phyloP scores from a whole-genome alignment of 1,284 basidiomycete species.

The Cryptococcus floricola region DNA sequence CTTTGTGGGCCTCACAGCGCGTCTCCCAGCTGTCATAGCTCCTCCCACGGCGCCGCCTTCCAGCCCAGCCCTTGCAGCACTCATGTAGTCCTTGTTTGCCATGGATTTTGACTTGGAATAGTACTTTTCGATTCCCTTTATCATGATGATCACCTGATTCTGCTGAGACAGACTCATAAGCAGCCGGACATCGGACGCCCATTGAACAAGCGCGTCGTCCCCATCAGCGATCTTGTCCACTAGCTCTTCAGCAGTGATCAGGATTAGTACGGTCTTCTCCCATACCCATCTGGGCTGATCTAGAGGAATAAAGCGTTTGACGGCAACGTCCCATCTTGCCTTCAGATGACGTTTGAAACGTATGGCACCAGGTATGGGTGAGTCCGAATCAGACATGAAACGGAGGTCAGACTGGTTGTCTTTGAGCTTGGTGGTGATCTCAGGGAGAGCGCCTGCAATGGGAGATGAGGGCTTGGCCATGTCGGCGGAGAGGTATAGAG shows the following conservation, averaged over 20 bases:
- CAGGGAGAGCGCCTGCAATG: conserved; percentile 40
- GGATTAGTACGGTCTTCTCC: conserved; percentile 44
- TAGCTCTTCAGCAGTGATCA: conserved; percentile 39
- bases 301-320: conserved; percentile 37
- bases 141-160: conserved; percentile 41
- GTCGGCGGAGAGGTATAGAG: conserved; percentile 42
- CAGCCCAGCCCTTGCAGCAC: conserved; percentile 32
- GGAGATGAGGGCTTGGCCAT: conserved; percentile 33
- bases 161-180: conserved; percentile 18
- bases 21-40: neutral
- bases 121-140: conserved; percentile 44
- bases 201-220: conserved; percentile 22
- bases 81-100: conserved; percentile 34
- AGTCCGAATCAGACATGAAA: conserved; percentile 24
- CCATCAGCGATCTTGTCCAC: conserved; percentile 35
- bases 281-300: conserved; percentile 40
- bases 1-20: conserved; percentile 21
- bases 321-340: conserved; percentile 28
- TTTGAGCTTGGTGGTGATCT: conserved; percentile 31
- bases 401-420: conserved; percentile 32
- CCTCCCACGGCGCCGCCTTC: neutral
- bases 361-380: conserved; percentile 33
- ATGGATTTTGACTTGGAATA: conserved; percentile 33
- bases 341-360: conserved; percentile 41
- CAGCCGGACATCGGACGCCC: conserved; percentile 31